Conservation (phyloP, 345 rosid genomes). For the Camelina hispida region DNA sequence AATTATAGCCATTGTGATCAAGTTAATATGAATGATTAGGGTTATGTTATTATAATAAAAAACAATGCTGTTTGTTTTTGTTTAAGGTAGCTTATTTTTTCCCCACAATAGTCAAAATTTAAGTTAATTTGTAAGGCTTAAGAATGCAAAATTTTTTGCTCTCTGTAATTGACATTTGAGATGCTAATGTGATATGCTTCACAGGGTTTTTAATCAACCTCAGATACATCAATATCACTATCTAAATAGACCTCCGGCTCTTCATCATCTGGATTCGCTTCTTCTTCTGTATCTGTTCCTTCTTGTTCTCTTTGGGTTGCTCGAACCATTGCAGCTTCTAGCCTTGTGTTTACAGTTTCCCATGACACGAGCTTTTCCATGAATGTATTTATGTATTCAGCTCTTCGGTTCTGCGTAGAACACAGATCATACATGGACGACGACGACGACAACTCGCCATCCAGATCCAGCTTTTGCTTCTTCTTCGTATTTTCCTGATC, state of each 20-base stretch:
- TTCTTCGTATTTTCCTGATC: background rate
- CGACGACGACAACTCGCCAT: too few relatives aligned
- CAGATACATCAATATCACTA: constrained; percentile 54
- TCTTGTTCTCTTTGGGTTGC: constrained; percentile 50
- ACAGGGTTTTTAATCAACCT: constrained; percentile 47
- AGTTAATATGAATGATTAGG: too few relatives aligned
- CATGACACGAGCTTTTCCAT: too few relatives aligned
- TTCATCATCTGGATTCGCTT: constrained; percentile 41
- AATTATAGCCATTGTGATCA: too few relatives aligned
- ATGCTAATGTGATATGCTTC: constrained; percentile 29
- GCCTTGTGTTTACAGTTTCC: too few relatives aligned
- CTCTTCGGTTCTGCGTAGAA: too few relatives aligned
- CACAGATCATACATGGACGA: too few relatives aligned
- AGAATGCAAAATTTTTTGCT: background rate
- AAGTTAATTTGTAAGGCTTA: background rate
- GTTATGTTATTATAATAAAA: too few relatives aligned
- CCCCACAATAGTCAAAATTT: background rate
- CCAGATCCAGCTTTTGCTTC: too few relatives aligned
- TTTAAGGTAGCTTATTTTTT: background rate
- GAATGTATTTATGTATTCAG: too few relatives aligned
- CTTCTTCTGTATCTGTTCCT: constrained; percentile 54
- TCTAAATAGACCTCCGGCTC: constrained; percentile 48
- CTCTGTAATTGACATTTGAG: constrained; percentile 27
- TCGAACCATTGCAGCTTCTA: too few relatives aligned
- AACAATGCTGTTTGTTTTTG: constrained; percentile 1